Evolutionary conservation across 1,284 basidiomycete species (phyloP).

Genomic region (Cutaneotrichosporon dermatis): DNA sequence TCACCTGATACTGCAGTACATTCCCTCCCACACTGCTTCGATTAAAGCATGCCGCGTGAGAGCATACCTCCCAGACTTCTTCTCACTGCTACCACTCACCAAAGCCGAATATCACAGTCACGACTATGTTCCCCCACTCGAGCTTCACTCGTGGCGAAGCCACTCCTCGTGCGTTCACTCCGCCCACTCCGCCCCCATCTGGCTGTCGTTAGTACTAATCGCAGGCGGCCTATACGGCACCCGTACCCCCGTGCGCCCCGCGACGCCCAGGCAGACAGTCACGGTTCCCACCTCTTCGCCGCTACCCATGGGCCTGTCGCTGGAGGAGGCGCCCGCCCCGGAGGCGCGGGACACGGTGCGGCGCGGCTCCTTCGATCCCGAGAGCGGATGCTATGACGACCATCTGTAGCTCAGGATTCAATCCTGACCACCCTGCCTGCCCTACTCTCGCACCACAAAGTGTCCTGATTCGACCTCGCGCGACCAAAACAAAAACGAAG

Average conservation of each 20-base stretch:
- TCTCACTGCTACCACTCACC: too few species aligned
- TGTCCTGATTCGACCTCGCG: too few species aligned
- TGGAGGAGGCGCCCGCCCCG: neutral
- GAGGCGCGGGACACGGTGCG: neutral
- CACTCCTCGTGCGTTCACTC: neutral
- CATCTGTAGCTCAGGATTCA: neutral
- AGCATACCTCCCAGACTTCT: too few species aligned
- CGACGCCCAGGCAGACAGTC: neutral
- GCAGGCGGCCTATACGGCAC: neutral
- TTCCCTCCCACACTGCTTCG: too few species aligned
- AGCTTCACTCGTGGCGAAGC: neutral
- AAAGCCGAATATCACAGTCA: neutral
- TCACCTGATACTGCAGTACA: too few species aligned
- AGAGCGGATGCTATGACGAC: neutral
- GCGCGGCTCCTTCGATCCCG: neutral
- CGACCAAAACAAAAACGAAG: too few species aligned
- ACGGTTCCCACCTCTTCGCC: too few species aligned
- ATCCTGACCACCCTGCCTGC: too few species aligned
- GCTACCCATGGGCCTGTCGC: neutral
- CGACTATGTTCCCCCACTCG: neutral
- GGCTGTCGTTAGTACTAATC: neutral
- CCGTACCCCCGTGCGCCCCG: neutral
- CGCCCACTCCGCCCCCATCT: neutral
- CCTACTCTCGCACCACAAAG: too few species aligned
- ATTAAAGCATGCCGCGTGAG: too few species aligned